A percentile compares a stretch with the other conserved stretches of the same genome.
These are phyloP conservation scores for Kalaharituber pfeilii DNA, from an alignment of 2,329 filamentous ascomycete genomes.

Conservation along the genomic window DNA sequence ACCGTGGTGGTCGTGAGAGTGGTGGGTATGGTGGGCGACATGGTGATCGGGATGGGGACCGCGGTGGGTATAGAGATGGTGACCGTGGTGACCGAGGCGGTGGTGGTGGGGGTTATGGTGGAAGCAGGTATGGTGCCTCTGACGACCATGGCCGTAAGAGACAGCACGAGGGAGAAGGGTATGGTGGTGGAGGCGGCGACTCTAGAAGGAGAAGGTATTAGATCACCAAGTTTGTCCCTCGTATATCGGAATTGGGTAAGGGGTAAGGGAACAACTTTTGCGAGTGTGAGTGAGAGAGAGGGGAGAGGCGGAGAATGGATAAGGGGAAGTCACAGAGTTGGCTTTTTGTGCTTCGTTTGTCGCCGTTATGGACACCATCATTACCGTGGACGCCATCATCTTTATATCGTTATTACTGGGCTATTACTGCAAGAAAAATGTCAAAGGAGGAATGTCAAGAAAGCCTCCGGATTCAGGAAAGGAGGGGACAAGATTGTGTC, in stretches of 20 bases:
- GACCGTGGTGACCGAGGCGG: constrained; percentile 12
- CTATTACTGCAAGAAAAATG: no score
- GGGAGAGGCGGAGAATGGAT: constrained; percentile 6
- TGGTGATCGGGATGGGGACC: constrained; percentile 10
- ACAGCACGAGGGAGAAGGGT: constrained; percentile 15
- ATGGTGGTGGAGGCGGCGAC: constrained; percentile 13
- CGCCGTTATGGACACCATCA: no score
- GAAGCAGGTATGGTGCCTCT: constrained; percentile 9
- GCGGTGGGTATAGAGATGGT: constrained; percentile 9
- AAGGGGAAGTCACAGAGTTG: no score
- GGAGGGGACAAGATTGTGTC: no score
- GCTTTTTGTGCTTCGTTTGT: no score
- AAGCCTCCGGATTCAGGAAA: no score
- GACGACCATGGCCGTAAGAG: constrained; percentile 14
- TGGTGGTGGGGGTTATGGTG: constrained; percentile 10
- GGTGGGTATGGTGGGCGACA: constrained; percentile 11
- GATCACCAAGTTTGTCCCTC: constrained; percentile 5
- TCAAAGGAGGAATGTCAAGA: no score
- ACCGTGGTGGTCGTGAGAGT: constrained; percentile 10
- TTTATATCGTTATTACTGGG: no score
- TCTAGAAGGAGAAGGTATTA: constrained; percentile 20
- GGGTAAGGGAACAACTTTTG: not conserved
- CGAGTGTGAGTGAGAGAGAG: constrained; percentile 8
- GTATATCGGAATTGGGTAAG: constrained; percentile 1
- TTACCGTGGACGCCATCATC: no score